These are phyloP conservation scores for Plasmodium fragile DNA, from an alignment of 169 alveolate species.

Conservation along the genomic window DNA sequence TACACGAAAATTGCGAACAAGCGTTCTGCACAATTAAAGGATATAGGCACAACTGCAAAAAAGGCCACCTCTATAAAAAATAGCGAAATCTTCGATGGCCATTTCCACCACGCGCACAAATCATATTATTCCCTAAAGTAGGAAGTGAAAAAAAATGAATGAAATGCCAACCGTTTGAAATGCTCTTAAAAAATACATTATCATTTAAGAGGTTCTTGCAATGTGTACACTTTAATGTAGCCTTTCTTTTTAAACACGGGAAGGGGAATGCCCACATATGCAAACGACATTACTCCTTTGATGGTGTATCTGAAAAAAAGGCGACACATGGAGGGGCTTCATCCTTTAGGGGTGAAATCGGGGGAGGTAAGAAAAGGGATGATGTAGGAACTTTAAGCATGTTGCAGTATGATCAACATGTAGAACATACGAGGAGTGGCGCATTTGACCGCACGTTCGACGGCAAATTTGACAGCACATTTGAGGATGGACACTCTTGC, in stretches of 20 bases:
- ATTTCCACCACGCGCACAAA: background rate
- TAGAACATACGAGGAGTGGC: constrained; percentile 2
- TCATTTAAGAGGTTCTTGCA: constrained; percentile 20
- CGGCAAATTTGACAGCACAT: background rate
- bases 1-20: background rate
- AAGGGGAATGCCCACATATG: constrained; percentile 4
- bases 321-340: background rate
- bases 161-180: constrained; percentile 28
- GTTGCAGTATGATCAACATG: background rate
- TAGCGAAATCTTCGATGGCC: background rate
- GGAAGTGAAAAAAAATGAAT: constrained; percentile 23
- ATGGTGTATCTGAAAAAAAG: constrained; percentile 9
- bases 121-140: constrained; percentile 13
- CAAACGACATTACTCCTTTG: constrained; percentile 9
- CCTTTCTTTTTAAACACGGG: constrained; percentile 10
- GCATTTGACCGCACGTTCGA: background rate
- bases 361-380: background rate
- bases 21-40: background rate
- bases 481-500: background rate
- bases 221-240: constrained; percentile 48
- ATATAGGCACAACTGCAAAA: background rate
- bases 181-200: constrained; percentile 46
- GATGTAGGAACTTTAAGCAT: background rate
- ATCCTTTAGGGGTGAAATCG: background rate
- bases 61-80: constrained; percentile 3